These are phyloP conservation scores for Eragrostis nindensis DNA, from an alignment of 176 grass and related monocot genomes.

Conservation along the genomic window DNA sequence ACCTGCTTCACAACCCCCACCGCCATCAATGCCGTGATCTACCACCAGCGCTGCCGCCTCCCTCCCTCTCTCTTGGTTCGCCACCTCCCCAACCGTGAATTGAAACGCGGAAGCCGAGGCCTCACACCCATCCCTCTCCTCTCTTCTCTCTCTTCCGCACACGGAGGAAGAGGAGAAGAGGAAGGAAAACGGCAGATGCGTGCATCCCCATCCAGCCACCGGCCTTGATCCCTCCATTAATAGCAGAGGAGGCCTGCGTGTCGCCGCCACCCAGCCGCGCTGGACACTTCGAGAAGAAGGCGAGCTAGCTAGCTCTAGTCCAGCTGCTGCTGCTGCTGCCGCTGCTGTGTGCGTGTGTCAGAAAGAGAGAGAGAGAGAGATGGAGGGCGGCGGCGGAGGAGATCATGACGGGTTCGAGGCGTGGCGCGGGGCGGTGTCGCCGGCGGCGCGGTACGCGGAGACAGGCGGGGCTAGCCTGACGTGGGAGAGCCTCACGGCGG, in stretches of 20 bases:
- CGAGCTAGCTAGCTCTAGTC: too few relatives aligned
- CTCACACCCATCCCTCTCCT: not conserved
- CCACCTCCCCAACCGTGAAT: constrained; percentile 45
- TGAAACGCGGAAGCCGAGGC: constrained; percentile 16
- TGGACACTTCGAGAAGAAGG: too few relatives aligned
- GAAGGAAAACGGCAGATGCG: constrained; percentile 22
- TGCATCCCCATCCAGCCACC: not conserved
- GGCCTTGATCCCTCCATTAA: constrained; percentile 42
- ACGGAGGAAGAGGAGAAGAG: not conserved
- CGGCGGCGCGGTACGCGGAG: constrained; percentile 43
- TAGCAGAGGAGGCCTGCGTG: not conserved
- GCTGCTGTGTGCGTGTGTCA: too few relatives aligned
- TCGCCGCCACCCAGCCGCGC: too few relatives aligned
- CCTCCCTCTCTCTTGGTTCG: not conserved
- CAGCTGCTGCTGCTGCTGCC: too few relatives aligned
- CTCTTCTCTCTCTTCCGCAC: not conserved
- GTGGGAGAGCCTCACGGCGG: constrained; percentile 96
- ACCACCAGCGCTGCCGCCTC: not conserved
- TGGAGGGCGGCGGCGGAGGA: constrained; percentile 30
- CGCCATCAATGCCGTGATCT: constrained; percentile 55
- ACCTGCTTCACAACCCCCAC: constrained; percentile 54
- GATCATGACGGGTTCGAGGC: constrained; percentile 13
- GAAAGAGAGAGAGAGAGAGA: too few relatives aligned
- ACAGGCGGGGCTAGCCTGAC: constrained; percentile 72
- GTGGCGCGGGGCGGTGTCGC: constrained; percentile 49